Base-by-base conservation (phyloP, 2,329 filamentous ascomycete species). In the Aspergillus brasiliensis region DNA sequence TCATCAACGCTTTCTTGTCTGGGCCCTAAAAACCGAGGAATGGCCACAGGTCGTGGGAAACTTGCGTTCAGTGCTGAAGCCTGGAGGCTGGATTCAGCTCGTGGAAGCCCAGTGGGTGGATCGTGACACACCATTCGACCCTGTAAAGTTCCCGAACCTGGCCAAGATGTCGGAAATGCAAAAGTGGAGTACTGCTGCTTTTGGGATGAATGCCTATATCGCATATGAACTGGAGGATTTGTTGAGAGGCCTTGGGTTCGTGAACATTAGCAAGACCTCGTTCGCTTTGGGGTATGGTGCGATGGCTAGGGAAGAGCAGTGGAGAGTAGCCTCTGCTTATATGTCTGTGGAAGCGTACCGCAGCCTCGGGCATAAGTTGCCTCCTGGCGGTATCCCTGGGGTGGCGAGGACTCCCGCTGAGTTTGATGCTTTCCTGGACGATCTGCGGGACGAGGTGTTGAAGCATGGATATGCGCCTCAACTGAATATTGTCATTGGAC, bases 31-130 rank as follows among this genome's bases (percentile, higher is more conserved):
- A 25, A 48, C 23, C 7, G 34, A 38, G 17, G 61, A 63, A 34
- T 63, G 61, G 61, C 42, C 53, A 8, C 49, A 17, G 11, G 56
- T 51, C 3, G 37, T 63, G 15, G 25, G 27, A 3, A 56, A 63
- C 17, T 31, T 63, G 34, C n/a, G 37, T n/a, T 28, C 15, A 2
- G 23, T 61, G 17, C 11, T 63, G 8, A 59, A 37, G 10, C 59
- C 56, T 5, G 61, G 61, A 21, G 61, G 61, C 1, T 51, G 56
- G 3, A 46, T 62, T n/a, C 61, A 63, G 37, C 28, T 63, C 1
- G 59, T 62, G 11, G 61, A 63, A 25, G 53, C 56, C 0, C 56
- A 63, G 54, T 63, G 61, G 61, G 54, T 63, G 15, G 31, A 44
- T 11, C 58, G 48, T 10, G 49, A 57, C 8, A 27, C 55, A 3